Conservation (phyloP, 257 asterid genomes). For the Solanum peruvianum region DNA sequence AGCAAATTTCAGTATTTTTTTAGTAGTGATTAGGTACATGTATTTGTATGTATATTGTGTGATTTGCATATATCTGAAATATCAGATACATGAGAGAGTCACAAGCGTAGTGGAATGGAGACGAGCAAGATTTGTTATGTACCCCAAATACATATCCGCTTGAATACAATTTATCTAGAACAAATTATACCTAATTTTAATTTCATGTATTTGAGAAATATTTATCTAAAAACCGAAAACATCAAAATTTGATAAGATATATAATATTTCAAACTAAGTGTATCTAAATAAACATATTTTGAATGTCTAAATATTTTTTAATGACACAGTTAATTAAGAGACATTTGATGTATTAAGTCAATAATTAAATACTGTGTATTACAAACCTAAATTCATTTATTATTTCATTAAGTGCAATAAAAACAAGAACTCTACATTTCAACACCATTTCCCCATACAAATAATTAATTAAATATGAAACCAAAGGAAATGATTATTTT, state of each 20-base stretch:
- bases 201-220: neutral
- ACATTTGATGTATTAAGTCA: neutral
- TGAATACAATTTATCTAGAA: no score
- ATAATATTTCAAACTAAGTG: no score
- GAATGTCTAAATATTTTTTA: neutral
- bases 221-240: neutral
- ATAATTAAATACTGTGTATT: neutral
- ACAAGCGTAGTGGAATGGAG: no score
- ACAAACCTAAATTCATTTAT: neutral
- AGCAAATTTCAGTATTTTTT: no score
- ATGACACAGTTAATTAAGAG: neutral
- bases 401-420: neutral
- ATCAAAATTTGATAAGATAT: neutral
- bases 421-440: neutral
- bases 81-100: neutral
- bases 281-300: neutral
- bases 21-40: no score
- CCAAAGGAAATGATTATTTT: neutral
- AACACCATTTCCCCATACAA: neutral
- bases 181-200: no score
- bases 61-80: neutral
- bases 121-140: neutral
- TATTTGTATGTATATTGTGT: no score
- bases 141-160: neutral
- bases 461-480: neutral